phyloP scores from a whole-genome alignment of 768 basidiomycete genomes.

The Leucocoprinus birnbaumii region DNA sequence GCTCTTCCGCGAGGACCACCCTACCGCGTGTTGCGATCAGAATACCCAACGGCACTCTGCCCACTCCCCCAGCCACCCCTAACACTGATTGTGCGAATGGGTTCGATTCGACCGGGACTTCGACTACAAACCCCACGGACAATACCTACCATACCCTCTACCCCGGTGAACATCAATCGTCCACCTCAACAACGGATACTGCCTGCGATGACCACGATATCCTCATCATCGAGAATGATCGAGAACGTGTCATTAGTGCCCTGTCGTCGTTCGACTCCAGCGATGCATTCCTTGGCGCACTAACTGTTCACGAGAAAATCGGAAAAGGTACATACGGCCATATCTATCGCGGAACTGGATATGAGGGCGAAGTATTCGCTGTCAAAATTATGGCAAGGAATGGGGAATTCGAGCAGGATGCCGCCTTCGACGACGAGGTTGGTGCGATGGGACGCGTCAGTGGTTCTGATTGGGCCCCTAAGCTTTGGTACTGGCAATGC shows the following conservation, averaged over 20 bases:
- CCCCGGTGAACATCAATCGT: not conserved
- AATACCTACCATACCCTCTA: not conserved
- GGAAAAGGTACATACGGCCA: slow-evolving; percentile 7
- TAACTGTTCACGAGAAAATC: not conserved
- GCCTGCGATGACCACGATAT: not conserved
- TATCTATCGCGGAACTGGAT: slow-evolving; percentile 2
- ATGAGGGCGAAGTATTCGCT: not conserved
- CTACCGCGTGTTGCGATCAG: not conserved
- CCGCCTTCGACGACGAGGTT: not conserved
- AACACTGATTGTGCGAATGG: not conserved
- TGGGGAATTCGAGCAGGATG: not conserved
- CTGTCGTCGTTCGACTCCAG: not conserved
- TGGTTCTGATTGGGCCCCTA: slow-evolving; percentile 5
- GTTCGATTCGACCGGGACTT: not conserved
- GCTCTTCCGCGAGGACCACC: not conserved
- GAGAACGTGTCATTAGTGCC: too few relatives aligned
- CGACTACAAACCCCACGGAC: not conserved
- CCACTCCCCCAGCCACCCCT: not conserved
- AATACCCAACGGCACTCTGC: not conserved
- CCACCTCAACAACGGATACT: not conserved
- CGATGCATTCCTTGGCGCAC: not conserved
- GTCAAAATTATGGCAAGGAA: slow-evolving; percentile 5
- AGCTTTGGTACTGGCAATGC: slow-evolving; percentile 4
- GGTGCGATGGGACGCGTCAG: not conserved
- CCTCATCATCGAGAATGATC: too few relatives aligned